Base-by-base conservation (phyloP, 1,284 basidiomycete species). In the Sphagnurus paluster region DNA sequence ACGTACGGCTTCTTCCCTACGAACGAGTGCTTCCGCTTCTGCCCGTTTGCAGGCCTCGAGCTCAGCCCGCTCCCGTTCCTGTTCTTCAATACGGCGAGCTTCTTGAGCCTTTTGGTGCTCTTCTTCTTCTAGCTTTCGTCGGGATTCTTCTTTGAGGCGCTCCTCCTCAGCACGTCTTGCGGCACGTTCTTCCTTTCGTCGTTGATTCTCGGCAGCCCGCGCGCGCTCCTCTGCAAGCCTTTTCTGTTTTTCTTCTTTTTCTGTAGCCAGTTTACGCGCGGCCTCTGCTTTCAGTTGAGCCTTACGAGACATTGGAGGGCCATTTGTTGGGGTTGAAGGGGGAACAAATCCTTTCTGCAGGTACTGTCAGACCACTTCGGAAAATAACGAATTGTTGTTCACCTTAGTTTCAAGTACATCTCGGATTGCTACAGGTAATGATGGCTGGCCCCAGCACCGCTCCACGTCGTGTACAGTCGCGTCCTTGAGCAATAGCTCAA, bases 391-490 rank as follows among this genome's bases (percentile, higher is more conserved):
- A 17, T 5, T 30, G 21, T 30, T 3, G 14, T 38, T 44, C 46
- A 63, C 63, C 56, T 69, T 69, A 14, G 48, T 63, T 29, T 51
- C 49, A 21, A 68, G 54, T 33, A 64, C 54, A 25, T 58, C 51
- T 42, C 58, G 62, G 36, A 65, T 39, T 2, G 28, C 30, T 14
- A 23, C 17, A 13, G 46, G 36, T 9, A 53, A 24, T n/a, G 39
- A 10, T 32, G 45, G 39, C 40, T 52, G 51, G 34, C 57, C 56
- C 62, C 64, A 69, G 43, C 63, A 67, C 29, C 56, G 53, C 44
- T 65, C 58, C 11, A 67, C 67, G 39, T 69, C 64, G 43, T 69
- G 67, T 14, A 68, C 66, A 10, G 68, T 68, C 4, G 68, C 69
- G 44, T 70, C 60, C 44, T 67, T 69, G 16, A 66, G 54, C 35